A percentile compares a stretch with the other conserved stretches of the same genome.
Conservation (phyloP, 2,329 filamentous ascomycete genomes). For the Paraphaeosphaeria minitans region DNA sequence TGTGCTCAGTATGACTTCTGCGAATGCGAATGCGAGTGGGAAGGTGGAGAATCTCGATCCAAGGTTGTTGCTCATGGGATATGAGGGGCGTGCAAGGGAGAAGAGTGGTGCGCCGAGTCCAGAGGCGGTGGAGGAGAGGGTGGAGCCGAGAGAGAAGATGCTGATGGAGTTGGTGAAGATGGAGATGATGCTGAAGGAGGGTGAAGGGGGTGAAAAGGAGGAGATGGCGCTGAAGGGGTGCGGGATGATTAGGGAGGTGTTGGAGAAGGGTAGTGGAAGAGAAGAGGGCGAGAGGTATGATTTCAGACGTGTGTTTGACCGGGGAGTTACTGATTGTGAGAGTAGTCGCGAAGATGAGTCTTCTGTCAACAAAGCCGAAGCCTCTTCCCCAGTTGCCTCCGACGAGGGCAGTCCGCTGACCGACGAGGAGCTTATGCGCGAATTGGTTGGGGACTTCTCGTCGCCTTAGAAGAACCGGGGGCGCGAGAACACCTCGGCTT, state of each 20-base stretch:
- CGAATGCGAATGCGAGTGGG: neutral
- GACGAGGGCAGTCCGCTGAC: neutral
- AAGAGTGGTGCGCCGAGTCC: constrained; percentile 1
- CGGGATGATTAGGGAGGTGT: constrained; percentile 23
- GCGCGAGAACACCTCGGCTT: no score
- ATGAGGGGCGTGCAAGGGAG: neutral
- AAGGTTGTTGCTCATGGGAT: constrained; percentile 9
- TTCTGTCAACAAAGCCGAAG: neutral
- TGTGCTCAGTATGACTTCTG: constrained; percentile 17
- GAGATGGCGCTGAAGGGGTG: constrained; percentile 22
- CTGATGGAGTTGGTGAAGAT: constrained; percentile 26
- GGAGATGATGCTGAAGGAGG: constrained; percentile 13
- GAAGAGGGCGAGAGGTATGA: neutral
- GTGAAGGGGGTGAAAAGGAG: constrained; percentile 14
- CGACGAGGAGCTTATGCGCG: neutral
- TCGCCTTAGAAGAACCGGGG: neutral
- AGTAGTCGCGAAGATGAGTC: neutral
- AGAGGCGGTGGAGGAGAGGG: neutral
- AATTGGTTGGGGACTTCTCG: neutral
- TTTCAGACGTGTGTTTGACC: no score
- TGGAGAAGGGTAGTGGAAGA: constrained; percentile 3
- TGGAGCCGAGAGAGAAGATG: constrained; percentile 2
- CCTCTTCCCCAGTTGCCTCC: no score
- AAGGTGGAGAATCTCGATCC: constrained; percentile 1
- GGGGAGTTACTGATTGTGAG: neutral